A percentile compares a stretch with the other conserved stretches of the same genome.
Conservation (phyloP, 768 basidiomycete species). For the Hericium erinaceus region DNA sequence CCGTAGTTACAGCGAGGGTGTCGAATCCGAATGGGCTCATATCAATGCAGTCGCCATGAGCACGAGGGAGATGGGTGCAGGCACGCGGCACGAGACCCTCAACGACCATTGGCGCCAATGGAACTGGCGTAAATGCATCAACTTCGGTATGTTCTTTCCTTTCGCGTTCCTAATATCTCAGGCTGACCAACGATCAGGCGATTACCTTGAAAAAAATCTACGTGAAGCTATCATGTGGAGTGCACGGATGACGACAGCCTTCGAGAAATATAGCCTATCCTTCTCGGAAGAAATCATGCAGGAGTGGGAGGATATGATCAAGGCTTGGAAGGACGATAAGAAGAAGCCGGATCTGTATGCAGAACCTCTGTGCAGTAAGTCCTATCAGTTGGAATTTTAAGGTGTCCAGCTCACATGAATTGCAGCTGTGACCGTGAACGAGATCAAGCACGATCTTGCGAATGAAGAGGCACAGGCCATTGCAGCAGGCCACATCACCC, state of each 20-base stretch:
- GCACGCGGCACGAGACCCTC: conserved; percentile 4
- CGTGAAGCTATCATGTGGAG: background rate
- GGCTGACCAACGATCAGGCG: background rate
- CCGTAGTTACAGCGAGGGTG: conserved; percentile 18
- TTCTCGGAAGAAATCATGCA: background rate
- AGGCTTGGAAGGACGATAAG: conserved; percentile 4
- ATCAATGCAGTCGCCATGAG: conserved; percentile 3
- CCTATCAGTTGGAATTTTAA: background rate
- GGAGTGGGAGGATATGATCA: conserved; percentile 4
- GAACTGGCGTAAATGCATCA: conserved; percentile 21
- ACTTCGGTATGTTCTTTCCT: conserved; percentile 13
- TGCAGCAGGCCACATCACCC: background rate
- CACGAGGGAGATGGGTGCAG: conserved; percentile 12
- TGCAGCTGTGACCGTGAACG: conserved; percentile 5
- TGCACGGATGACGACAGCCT: background rate
- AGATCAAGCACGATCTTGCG: conserved; percentile 8
- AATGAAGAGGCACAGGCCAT: conserved; percentile 3
- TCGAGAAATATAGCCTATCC: background rate
- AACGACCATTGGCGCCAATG: conserved; percentile 19
- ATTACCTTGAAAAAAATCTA: background rate
- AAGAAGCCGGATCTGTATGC: conserved; percentile 12
- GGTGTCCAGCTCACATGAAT: background rate
- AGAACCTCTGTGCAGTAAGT: conserved; percentile 8
- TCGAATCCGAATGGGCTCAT: conserved; percentile 16
- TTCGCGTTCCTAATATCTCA: too few relatives aligned